These are phyloP conservation scores for Nannochloris sp. DNA, from an alignment of 139 green algal species.

Conservation along the genomic window DNA sequence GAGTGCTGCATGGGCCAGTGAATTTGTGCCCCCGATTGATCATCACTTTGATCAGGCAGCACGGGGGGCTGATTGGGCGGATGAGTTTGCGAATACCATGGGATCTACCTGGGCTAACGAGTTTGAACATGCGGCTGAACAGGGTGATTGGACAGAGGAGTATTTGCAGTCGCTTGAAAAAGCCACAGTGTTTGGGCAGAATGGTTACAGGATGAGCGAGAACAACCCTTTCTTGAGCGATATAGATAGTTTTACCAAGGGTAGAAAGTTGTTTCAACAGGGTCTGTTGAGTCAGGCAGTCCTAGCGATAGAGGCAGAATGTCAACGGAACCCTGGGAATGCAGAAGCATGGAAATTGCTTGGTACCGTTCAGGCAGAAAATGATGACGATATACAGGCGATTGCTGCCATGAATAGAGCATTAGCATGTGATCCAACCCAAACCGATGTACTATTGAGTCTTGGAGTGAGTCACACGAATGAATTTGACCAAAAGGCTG, in stretches of 20 bases:
- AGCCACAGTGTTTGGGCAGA: conserved; percentile 4
- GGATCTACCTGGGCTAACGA: conserved; percentile 42
- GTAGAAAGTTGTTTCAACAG: conserved; percentile 71
- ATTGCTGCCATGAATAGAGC: conserved; percentile 81
- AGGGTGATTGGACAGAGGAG: conserved; percentile 27
- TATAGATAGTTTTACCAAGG: conserved; percentile 43
- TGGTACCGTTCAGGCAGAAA: conserved; percentile 91
- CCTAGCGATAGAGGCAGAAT: conserved; percentile 91
- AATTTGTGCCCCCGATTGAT: conserved; percentile 39
- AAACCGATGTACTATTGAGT: conserved; percentile 75
- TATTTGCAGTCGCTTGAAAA: conserved; percentile 17
- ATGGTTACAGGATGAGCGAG: conserved; percentile 67
- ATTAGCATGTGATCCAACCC: conserved; percentile 59
- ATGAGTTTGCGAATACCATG: conserved; percentile 21
- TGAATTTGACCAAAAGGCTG: conserved; percentile 77
- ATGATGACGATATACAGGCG: conserved; percentile 93
- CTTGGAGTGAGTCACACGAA: conserved; percentile 96
- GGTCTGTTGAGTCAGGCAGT: conserved; percentile 85
- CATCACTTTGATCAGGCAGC: conserved; percentile 19
- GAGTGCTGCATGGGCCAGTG: conserved; percentile 32
- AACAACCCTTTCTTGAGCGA: conserved; percentile 84
- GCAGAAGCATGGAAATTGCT: conserved; percentile 89
- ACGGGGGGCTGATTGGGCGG: conserved; percentile 17
- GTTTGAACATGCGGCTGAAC: conserved; percentile 28
- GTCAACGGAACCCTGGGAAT: conserved; percentile 61